phyloP scores from a whole-genome alignment of 23 red algal genomes.

The Gracilaria vermiculophylla region DNA sequence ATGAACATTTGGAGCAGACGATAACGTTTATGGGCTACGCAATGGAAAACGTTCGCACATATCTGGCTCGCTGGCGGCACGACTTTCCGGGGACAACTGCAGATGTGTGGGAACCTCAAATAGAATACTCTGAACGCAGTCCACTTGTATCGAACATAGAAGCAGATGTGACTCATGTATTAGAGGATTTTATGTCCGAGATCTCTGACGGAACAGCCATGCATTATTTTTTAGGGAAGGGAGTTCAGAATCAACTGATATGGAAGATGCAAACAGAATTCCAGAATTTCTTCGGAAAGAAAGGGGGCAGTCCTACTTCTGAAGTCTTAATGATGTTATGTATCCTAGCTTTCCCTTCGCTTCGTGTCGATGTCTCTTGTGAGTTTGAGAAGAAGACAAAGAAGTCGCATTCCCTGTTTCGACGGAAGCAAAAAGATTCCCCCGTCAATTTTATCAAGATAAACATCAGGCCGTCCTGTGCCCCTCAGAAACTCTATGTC shows the following conservation, averaged over 20 bases:
- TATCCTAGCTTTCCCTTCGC: slow-evolving; percentile 37
- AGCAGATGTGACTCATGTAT: neutral
- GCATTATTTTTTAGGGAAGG: neutral
- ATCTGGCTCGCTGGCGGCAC: neutral
- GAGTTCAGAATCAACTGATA: slow-evolving; percentile 40
- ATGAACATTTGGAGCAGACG: slow-evolving; percentile 32
- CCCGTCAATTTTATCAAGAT: neutral
- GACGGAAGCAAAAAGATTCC: neutral
- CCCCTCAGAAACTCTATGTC: slow-evolving; percentile 10
- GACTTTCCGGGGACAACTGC: too few species aligned
- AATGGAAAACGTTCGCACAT: slow-evolving; percentile 39
- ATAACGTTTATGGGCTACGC: slow-evolving; percentile 56
- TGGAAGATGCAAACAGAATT: slow-evolving; percentile 30
- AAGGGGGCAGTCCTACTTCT: slow-evolving; percentile 12
- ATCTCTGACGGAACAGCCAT: neutral
- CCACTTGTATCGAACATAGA: neutral
- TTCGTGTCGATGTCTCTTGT: slow-evolving; percentile 6
- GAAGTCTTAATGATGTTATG: slow-evolving; percentile 24
- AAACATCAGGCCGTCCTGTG: slow-evolving; percentile 19
- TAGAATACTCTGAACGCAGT: neutral
- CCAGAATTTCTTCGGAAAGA: neutral
- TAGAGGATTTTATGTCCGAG: neutral
- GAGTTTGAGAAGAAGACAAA: neutral
- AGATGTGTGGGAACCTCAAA: slow-evolving; percentile 3
- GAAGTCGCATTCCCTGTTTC: neutral